Percentiles rank a stretch among this genome's conserved stretches.
Evolutionary conservation across 2,329 filamentous ascomycete genomes (phyloP).

Genomic region (Scytalidium sp.): DNA sequence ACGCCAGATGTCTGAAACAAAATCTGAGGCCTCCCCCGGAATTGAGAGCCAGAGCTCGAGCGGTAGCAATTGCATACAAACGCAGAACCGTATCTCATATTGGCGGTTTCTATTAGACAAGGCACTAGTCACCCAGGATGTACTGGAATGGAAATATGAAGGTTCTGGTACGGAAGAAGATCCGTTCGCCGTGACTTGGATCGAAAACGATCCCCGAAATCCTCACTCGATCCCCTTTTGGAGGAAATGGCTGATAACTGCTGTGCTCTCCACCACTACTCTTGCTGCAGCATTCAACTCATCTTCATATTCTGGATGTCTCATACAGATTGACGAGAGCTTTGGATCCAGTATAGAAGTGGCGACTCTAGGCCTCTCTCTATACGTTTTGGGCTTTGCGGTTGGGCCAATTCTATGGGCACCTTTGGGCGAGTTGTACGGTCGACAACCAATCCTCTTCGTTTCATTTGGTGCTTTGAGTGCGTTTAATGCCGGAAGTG

Average conservation of each 20-base stretch:
- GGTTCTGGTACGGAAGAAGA: slow-evolving; percentile 50
- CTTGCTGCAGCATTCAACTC: slow-evolving; percentile 39
- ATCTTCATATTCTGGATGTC: slow-evolving; percentile 43
- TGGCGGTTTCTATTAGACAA: neutral
- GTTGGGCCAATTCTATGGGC: slow-evolving; percentile 32
- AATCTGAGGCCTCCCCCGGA: too few species aligned
- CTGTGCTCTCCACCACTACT: slow-evolving; percentile 28
- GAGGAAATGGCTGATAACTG: slow-evolving; percentile 31
- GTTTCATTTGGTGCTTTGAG: slow-evolving; percentile 49
- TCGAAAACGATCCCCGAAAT: slow-evolving; percentile 34
- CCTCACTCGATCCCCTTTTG: slow-evolving; percentile 31
- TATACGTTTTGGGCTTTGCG: slow-evolving; percentile 44
- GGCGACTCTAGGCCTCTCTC: slow-evolving; percentile 40
- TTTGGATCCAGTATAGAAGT: slow-evolving; percentile 37
- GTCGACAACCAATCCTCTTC: slow-evolving; percentile 39
- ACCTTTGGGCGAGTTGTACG: slow-evolving; percentile 37
- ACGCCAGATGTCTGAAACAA: too few species aligned
- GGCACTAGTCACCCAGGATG: slow-evolving; percentile 16
- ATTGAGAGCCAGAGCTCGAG: too few species aligned
- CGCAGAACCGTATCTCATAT: neutral
- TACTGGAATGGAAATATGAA: slow-evolving; percentile 37
- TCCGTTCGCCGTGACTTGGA: slow-evolving; percentile 51
- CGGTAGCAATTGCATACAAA: too few species aligned
- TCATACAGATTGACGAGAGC: slow-evolving; percentile 36
- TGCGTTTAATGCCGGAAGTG: slow-evolving; percentile 38